phyloP scores from a whole-genome alignment of 192 early-diverging fungal species.

The Pilobolus umbonatus region DNA sequence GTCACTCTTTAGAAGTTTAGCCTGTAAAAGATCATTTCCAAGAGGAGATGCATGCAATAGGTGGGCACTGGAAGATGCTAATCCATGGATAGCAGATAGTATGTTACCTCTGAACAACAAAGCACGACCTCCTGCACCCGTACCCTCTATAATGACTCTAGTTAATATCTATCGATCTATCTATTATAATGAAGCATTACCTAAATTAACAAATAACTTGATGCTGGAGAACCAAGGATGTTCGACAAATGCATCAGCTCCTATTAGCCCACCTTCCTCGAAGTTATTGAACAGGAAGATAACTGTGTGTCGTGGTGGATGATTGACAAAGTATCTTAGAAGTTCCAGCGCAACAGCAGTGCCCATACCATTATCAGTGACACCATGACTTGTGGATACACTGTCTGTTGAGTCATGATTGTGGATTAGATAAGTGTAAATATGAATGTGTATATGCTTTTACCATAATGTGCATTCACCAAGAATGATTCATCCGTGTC shows the following conservation, averaged over 20 bases:
- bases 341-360: constrained; percentile 59
- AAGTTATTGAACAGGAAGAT: constrained; percentile 72
- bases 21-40: constrained; percentile 59
- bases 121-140: constrained; percentile 66
- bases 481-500: constrained; percentile 47
- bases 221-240: constrained; percentile 62
- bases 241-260: constrained; percentile 56
- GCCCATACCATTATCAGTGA: constrained; percentile 67
- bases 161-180: background rate
- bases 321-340: constrained; percentile 51
- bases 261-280: constrained; percentile 62
- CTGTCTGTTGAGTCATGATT: constrained; percentile 39
- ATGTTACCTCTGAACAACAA: constrained; percentile 55
- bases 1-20: constrained; percentile 40
- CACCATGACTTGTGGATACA: constrained; percentile 64
- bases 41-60: constrained; percentile 55
- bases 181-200: constrained; percentile 18
- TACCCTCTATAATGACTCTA: constrained; percentile 45
- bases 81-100: constrained; percentile 26
- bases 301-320: constrained; percentile 57
- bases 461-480: constrained; percentile 63
- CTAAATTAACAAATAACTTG: constrained; percentile 63
- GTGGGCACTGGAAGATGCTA: constrained; percentile 44
- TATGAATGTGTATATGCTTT: background rate
- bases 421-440: background rate